A percentile compares a stretch with the other conserved stretches of the same genome.
These are phyloP conservation scores for Chalciporus piperatus DNA, from an alignment of 768 basidiomycete genomes.

Conservation along the genomic window DNA sequence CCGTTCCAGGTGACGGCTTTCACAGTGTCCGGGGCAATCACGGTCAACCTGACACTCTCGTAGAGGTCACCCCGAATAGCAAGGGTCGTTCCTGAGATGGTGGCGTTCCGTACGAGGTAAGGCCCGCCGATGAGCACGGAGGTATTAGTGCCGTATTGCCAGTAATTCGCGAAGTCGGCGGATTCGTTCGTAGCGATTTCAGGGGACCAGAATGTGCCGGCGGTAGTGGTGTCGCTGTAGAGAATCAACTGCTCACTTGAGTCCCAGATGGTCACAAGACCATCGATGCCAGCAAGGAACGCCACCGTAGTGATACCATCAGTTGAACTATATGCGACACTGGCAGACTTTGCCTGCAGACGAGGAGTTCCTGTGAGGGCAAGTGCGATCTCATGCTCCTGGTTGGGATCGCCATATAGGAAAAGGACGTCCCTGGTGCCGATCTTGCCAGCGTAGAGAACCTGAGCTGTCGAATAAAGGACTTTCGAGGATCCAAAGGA, in stretches of 20 bases:
- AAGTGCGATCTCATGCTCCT: conserved; percentile 56
- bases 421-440: conserved; percentile 63
- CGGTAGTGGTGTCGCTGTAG: conserved; percentile 63
- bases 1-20: conserved; percentile 74
- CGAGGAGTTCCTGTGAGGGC: conserved; percentile 46
- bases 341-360: conserved; percentile 24
- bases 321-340: conserved; percentile 22
- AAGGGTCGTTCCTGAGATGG: conserved; percentile 47
- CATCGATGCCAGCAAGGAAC: conserved; percentile 54
- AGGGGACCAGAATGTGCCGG: conserved; percentile 76
- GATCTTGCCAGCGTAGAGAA: conserved; percentile 65
- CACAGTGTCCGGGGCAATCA: conserved; percentile 58
- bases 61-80: conserved; percentile 70
- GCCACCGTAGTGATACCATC: conserved; percentile 43
- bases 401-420: conserved; percentile 53
- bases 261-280: conserved; percentile 64
- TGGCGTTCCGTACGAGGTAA: conserved; percentile 59
- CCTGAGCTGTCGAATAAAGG: conserved; percentile 68
- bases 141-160: conserved; percentile 70
- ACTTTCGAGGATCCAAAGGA: conserved; percentile 62
- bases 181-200: conserved; percentile 43
- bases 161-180: conserved; percentile 56
- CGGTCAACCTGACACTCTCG: conserved; percentile 51
- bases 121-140: conserved; percentile 66
- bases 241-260: conserved; percentile 65